Evolutionary conservation across 2,329 filamentous ascomycete species (phyloP), one percentile per base, ranked within the genome.

Genomic region (Diplodia seriata): DNA sequence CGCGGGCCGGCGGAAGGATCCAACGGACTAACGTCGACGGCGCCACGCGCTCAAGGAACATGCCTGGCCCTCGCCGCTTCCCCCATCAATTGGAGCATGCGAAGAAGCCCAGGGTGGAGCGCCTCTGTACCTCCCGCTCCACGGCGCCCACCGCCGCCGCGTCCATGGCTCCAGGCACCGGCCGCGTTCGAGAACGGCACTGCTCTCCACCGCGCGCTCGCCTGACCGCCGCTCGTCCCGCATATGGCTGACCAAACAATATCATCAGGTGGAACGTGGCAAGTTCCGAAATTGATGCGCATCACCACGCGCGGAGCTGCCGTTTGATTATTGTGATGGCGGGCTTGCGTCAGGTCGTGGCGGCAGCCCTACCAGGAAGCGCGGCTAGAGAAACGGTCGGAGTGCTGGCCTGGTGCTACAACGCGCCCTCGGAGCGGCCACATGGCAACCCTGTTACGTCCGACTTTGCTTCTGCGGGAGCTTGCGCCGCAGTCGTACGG

Each of bases 1-100:
- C 59, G 59, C 59, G 59, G 59, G 59, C 59, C 59, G 59, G 59
- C 59, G 59, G 59, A 36, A 63, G 59, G 59, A 63, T 63, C 57
- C 57, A 51, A 51, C 59, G 59, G 59, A 63, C 59, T 38, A 63
- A 63, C 59, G 57, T 62, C 40, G 40, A 62, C 57, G 43, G 43
- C 57, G 59, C 59, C 59, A 63, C 59, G 47, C 47, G 57, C 59
- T 20, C 59, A 63, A 15, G 59, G 59, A 63, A 51, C 43, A 63
- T 63, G 59, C 59, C 59, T 63, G 59, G 26, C 20, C n/a, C 47
- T 49, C 54, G 14, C 23, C 50, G 59, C 33, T 63, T 38, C 23
- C 59, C 59, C 59, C 59, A 51, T 63, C 31, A 63, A 36, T 61
- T 61, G 55, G 55, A 26, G 40, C 56, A 61, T 47, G 55, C 55